Conservation (phyloP, 1,284 basidiomycete species). For the Moesziomyces sp. region DNA sequence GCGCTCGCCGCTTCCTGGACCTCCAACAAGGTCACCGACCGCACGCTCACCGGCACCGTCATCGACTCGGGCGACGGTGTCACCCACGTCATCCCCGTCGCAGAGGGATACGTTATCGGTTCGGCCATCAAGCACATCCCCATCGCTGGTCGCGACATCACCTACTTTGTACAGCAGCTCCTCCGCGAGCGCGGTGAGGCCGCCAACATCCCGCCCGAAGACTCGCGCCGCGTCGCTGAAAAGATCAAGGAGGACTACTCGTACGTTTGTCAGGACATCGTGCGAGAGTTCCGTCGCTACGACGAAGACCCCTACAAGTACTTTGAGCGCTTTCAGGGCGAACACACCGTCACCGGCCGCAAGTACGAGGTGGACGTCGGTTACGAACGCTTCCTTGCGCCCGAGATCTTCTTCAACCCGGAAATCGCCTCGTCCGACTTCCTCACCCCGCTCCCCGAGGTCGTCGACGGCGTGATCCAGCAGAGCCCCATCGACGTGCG, state of each 20-base stretch:
- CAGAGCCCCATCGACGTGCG: conserved; percentile 95
- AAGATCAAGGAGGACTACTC: conserved; percentile 97
- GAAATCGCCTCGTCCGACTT: conserved; percentile 99
- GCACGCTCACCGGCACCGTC: conserved; percentile 95
- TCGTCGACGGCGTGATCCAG: conserved; percentile 96
- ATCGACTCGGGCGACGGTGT: conserved; percentile 99
- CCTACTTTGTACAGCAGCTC: conserved; percentile 95
- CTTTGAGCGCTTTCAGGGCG: conserved; percentile 92
- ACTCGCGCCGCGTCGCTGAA: conserved; percentile 88
- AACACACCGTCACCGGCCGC: conserved; percentile 90
- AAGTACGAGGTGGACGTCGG: conserved; percentile 93
- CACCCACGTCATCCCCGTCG: conserved; percentile 92
- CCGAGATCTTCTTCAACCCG: conserved; percentile 99
- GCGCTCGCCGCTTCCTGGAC: conserved; percentile 98
- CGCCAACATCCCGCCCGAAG: conserved; percentile 90
- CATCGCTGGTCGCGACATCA: conserved; percentile 96
- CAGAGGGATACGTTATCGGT: conserved; percentile 98
- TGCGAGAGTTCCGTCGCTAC: conserved; percentile 98
- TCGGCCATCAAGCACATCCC: conserved; percentile 99
- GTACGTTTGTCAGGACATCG: conserved; percentile 99
- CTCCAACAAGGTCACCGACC: conserved; percentile 88
- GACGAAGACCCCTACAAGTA: conserved; percentile 96
- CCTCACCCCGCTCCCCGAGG: conserved; percentile 93
- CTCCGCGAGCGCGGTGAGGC: conserved; percentile 95
- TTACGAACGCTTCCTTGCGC: conserved; percentile 98